Conservation (phyloP, 2,329 filamentous ascomycete genomes). For the Stemphylium beticola region DNA sequence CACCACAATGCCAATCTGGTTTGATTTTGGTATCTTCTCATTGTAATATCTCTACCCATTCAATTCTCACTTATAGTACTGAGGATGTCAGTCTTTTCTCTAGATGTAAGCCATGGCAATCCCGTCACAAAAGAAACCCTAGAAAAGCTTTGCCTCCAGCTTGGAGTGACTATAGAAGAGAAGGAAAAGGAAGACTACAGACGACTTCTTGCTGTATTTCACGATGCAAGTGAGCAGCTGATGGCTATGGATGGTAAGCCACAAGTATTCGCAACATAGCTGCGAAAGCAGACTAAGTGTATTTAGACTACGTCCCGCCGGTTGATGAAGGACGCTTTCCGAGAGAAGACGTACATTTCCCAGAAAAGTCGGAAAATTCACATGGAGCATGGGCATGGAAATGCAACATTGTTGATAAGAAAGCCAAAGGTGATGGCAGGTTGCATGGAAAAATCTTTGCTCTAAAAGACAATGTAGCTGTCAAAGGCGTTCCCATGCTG, state of each 20-base stretch:
- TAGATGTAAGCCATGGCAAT: constrained; percentile 40
- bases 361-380: constrained; percentile 42
- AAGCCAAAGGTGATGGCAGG: constrained; percentile 25
- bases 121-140: constrained; percentile 44
- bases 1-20: neutral
- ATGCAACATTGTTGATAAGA: constrained; percentile 45
- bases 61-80: neutral
- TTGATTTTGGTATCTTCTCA: neutral
- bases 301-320: constrained; percentile 42
- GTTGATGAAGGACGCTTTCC: constrained; percentile 45
- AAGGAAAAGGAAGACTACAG: constrained; percentile 49
- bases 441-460: constrained; percentile 47
- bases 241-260: constrained; percentile 45
- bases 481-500: constrained; percentile 42
- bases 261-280: constrained; percentile 21
- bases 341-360: constrained; percentile 38
- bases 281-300: neutral
- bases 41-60: neutral
- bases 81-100: constrained; percentile 49
- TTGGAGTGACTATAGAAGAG: constrained; percentile 44
- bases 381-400: constrained; percentile 55
- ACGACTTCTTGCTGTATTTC: constrained; percentile 48
- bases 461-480: constrained; percentile 43
- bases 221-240: constrained; percentile 47
- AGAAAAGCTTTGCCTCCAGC: constrained; percentile 38